phyloP scores from a whole-genome alignment of 257 asterid genomes.

The Przewalskia tangutica region DNA sequence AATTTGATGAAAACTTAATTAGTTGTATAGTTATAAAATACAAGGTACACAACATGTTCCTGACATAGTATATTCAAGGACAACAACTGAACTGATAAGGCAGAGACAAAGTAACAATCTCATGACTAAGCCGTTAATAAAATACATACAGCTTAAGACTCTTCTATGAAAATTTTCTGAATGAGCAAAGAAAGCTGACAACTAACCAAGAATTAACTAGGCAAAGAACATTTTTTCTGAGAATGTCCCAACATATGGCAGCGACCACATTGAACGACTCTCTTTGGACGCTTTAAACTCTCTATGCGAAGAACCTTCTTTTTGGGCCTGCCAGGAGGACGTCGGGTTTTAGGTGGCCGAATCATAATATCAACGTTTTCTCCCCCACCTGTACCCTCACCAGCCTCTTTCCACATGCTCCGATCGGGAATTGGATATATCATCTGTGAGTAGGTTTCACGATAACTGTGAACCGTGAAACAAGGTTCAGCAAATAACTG shows the following conservation, averaged over 20 bases:
- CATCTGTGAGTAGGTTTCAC: slow-evolving; percentile 86
- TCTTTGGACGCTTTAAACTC: slow-evolving; percentile 83
- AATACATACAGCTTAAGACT: neutral
- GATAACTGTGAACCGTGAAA: slow-evolving; percentile 69
- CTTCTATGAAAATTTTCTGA: slow-evolving; percentile 10
- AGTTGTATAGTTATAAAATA: slow-evolving; percentile 28
- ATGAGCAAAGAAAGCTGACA: neutral
- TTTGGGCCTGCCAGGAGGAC: slow-evolving; percentile 95
- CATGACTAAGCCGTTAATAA: slow-evolving; percentile 3
- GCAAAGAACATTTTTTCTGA: slow-evolving; percentile 85
- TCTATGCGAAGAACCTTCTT: slow-evolving; percentile 83
- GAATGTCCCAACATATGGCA: slow-evolving; percentile 98
- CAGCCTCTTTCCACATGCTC: slow-evolving; percentile 56
- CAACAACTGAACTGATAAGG: slow-evolving; percentile 13
- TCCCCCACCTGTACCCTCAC: slow-evolving; percentile 55
- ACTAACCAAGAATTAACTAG: slow-evolving; percentile 35
- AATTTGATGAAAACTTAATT: slow-evolving; percentile 10
- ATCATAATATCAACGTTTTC: slow-evolving; percentile 43
- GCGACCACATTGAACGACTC: slow-evolving; percentile 87
- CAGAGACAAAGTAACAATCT: slow-evolving; percentile 18
- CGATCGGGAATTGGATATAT: slow-evolving; percentile 66
- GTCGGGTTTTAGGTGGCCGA: slow-evolving; percentile 79
- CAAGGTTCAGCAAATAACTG: slow-evolving; percentile 81
- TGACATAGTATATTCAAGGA: slow-evolving; percentile 9
- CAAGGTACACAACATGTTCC: slow-evolving; percentile 26